phyloP scores from a whole-genome alignment of 306 rosid species.

The Rubus idaeus region DNA sequence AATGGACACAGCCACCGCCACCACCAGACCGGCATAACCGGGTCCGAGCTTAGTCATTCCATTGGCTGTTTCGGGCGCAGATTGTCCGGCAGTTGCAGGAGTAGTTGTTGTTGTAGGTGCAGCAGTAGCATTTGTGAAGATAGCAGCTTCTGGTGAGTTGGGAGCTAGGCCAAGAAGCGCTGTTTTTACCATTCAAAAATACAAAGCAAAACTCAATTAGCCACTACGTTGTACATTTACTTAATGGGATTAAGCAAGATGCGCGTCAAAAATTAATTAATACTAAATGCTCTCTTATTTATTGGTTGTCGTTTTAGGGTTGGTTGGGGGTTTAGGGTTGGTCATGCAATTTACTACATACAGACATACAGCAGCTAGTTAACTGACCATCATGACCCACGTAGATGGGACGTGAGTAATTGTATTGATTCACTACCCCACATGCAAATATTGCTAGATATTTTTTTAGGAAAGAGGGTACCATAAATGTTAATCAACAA shows the following conservation, averaged over 20 bases:
- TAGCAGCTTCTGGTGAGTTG: constrained; percentile 72
- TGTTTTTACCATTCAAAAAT: constrained; percentile 23
- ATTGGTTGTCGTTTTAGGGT: background rate
- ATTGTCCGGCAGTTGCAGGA: constrained; percentile 2
- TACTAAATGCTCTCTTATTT: background rate
- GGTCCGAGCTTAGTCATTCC: constrained; percentile 34
- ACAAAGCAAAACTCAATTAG: background rate
- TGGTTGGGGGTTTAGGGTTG: background rate
- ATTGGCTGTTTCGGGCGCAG: background rate
- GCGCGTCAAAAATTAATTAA: background rate
- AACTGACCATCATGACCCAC: background rate
- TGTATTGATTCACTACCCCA: background rate
- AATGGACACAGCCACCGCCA: constrained; percentile 34
- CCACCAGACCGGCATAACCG: constrained; percentile 4
- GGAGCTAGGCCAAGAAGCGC: constrained; percentile 70
- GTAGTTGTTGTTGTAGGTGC: background rate
- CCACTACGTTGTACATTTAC: background rate
- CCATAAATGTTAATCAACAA: too few species aligned
- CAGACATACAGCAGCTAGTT: too few species aligned
- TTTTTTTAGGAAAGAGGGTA: background rate
- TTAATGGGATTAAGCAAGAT: background rate
- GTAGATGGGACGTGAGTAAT: background rate
- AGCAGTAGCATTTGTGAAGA: constrained; percentile 42
- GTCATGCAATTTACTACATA: background rate
- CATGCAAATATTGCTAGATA: background rate